Evolutionary conservation across 2,329 filamentous ascomycete species (phyloP).

Genomic region (Trichoderma hamatum): DNA sequence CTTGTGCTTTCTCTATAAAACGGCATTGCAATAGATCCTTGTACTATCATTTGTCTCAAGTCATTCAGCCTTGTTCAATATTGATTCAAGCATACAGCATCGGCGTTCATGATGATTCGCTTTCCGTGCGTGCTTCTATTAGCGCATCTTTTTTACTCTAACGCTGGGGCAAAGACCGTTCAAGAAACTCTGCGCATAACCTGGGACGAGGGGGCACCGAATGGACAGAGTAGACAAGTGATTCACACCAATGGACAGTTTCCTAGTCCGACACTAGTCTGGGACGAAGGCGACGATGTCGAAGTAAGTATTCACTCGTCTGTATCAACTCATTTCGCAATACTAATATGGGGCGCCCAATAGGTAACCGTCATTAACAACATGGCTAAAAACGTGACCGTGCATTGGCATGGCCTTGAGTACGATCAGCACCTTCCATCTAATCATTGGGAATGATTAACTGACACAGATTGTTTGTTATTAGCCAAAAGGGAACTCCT

Average conservation of each 20-base stretch:
- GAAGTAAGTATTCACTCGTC: slow-evolving; percentile 31
- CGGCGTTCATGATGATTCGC: slow-evolving; percentile 6
- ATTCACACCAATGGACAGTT: slow-evolving; percentile 30
- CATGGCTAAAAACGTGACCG: slow-evolving; percentile 5
- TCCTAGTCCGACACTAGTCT: slow-evolving; percentile 26
- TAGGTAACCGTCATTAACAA: slow-evolving; percentile 15
- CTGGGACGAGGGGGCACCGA: slow-evolving; percentile 28
- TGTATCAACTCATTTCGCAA: neutral
- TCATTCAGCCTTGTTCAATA: neutral
- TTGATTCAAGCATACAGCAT: neutral
- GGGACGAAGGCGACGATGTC: slow-evolving; percentile 29
- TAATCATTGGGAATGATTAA: neutral
- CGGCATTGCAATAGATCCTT: neutral
- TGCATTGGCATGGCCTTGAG: slow-evolving; percentile 18
- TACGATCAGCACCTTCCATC: neutral
- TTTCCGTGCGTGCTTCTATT: neutral
- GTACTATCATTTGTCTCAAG: neutral
- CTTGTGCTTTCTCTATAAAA: neutral
- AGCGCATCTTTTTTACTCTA: neutral
- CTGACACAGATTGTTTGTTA: neutral
- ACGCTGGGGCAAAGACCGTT: slow-evolving; percentile 5
- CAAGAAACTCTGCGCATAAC: slow-evolving; percentile 19
- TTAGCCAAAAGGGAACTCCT: slow-evolving; percentile 45
- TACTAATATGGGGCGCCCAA: neutral
- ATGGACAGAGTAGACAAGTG: slow-evolving; percentile 27